Evolutionary conservation across 2,329 filamentous ascomycete species (phyloP).

Genomic region (Botrytis sinoallii): DNA sequence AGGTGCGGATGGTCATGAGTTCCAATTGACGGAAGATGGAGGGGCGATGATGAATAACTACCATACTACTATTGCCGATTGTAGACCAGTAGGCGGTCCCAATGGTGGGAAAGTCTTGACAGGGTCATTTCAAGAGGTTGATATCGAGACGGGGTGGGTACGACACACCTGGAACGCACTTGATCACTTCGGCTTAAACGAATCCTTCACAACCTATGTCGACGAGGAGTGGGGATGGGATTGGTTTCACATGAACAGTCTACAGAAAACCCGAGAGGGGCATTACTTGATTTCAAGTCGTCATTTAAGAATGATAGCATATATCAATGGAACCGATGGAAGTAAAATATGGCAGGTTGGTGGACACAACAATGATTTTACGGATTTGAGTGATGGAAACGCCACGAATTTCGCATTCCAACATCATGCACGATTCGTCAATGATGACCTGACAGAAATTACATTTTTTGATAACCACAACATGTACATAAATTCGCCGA

Average conservation of each 20-base stretch:
- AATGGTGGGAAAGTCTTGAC: slow-evolving; percentile 9
- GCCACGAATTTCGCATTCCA: neutral
- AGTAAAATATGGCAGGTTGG: neutral
- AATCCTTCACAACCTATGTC: slow-evolving; percentile 22
- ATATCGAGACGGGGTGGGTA: slow-evolving; percentile 48
- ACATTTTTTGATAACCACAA: slow-evolving; percentile 38
- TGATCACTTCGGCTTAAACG: slow-evolving; percentile 37
- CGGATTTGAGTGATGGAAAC: neutral
- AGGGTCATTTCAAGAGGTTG: slow-evolving; percentile 46
- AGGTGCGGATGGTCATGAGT: slow-evolving; percentile 13
- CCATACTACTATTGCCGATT: slow-evolving; percentile 10
- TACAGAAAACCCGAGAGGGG: slow-evolving; percentile 21
- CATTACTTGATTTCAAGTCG: neutral
- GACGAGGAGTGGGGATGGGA: slow-evolving; percentile 28
- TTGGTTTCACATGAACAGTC: slow-evolving; percentile 38
- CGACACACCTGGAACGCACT: slow-evolving; percentile 51
- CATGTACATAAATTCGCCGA: slow-evolving; percentile 18
- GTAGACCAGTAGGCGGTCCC: neutral
- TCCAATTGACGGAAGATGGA: slow-evolving; percentile 14
- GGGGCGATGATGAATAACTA: slow-evolving; percentile 15
- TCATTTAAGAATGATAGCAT: neutral
- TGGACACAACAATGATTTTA: neutral
- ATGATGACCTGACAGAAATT: slow-evolving; percentile 36
- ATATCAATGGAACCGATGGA: neutral
- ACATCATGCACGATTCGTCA: slow-evolving; percentile 41